A percentile compares a stretch with the other conserved stretches of the same genome.
Evolutionary conservation across 129 eudicot genomes (phyloP).

Genomic region (Oenanthe sinensis): DNA sequence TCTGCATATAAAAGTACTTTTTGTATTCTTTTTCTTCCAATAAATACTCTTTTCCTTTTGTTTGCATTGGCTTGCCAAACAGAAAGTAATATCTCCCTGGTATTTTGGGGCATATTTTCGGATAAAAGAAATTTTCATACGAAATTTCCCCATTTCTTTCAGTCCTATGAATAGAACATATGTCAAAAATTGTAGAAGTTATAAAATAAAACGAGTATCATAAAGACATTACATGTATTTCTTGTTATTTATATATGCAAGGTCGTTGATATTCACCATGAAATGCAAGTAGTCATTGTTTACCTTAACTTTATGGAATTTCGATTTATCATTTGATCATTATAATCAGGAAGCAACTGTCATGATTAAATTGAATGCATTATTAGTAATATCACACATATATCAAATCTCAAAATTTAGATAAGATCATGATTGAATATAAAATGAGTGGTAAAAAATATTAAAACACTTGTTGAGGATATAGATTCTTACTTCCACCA

Average conservation of each 20-base stretch:
- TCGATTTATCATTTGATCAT: neutral
- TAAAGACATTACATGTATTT: neutral
- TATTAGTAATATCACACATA: neutral
- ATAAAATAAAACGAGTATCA: neutral
- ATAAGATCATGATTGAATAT: neutral
- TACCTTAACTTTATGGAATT: constrained; percentile 3
- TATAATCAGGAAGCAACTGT: neutral
- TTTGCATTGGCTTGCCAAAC: constrained; percentile 52
- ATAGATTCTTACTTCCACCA: constrained; percentile 33
- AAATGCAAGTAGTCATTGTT: neutral
- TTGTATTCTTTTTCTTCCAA: constrained; percentile 21
- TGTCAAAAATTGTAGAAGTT: neutral
- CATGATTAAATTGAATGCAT: neutral
- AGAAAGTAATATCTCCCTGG: constrained; percentile 51
- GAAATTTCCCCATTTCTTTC: constrained; percentile 26
- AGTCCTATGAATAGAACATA: constrained; percentile 12
- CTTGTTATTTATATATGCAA: neutral
- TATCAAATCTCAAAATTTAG: neutral
- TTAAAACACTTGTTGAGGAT: neutral
- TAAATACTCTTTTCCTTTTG: constrained; percentile 32
- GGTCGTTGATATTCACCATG: neutral
- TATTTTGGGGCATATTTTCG: constrained; percentile 30
- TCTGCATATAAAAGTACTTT: constrained; percentile 30
- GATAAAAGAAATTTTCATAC: constrained; percentile 28
- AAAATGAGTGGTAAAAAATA: neutral